These are phyloP conservation scores for Podaxis carcinomalis DNA, from an alignment of 768 basidiomycete species.

Conservation along the genomic window DNA sequence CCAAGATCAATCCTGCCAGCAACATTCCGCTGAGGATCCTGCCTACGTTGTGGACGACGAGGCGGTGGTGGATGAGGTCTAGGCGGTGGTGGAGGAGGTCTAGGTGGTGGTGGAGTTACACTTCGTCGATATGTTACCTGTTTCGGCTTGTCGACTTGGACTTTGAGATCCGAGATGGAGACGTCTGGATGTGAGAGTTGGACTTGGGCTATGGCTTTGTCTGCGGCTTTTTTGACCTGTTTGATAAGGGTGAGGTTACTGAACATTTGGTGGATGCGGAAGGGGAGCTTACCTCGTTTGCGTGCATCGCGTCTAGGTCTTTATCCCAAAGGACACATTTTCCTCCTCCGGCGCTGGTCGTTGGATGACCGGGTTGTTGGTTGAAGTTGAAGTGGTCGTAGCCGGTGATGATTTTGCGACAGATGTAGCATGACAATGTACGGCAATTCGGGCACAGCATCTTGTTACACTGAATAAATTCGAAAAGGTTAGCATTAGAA, in stretches of 20 bases:
- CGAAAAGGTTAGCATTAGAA: constrained; percentile 2
- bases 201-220: constrained; percentile 61
- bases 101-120: not conserved
- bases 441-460: constrained; percentile 76
- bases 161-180: constrained; percentile 46
- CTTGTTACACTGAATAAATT: constrained; percentile 73
- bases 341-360: constrained; percentile 19
- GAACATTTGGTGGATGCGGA: too few species aligned
- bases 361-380: constrained; percentile 25
- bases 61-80: not conserved
- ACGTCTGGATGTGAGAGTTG: constrained; percentile 59
- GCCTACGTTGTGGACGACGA: not conserved
- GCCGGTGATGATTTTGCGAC: constrained; percentile 65
- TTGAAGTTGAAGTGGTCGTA: constrained; percentile 79
- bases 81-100: not conserved
- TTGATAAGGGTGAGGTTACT: not conserved
- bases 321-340: constrained; percentile 71
- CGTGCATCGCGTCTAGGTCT: constrained; percentile 55
- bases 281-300: constrained; percentile 48
- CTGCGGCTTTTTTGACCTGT: constrained; percentile 67
- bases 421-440: constrained; percentile 81
- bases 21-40: not conserved
- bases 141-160: constrained; percentile 63
- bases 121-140: constrained; percentile 12
- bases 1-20: not conserved